phyloP scores from a whole-genome alignment of 495 filamentous ascomycete genomes.

The Aspergillus hancockii region DNA sequence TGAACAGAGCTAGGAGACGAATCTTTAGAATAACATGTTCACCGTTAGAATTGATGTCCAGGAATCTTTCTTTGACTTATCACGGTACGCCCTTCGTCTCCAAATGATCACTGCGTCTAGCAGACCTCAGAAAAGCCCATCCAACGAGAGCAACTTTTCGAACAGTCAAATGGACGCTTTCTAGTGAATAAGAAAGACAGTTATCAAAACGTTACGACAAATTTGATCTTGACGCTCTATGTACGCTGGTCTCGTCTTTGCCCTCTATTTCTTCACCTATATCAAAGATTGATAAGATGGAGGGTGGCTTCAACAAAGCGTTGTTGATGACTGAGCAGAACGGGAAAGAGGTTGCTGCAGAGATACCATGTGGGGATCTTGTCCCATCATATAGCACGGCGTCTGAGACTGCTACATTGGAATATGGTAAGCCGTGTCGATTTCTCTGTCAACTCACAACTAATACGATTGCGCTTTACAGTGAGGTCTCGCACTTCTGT shows the following conservation, averaged over 20 bases:
- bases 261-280: slow-evolving; percentile 22
- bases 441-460: background rate
- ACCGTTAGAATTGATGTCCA: too few species aligned
- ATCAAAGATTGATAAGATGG: slow-evolving; percentile 30
- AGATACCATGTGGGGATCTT: slow-evolving; percentile 26
- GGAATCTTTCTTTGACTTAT: background rate
- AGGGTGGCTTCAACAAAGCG: slow-evolving; percentile 37
- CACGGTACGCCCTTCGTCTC: background rate
- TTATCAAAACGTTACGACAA: slow-evolving; percentile 21
- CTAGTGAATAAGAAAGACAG: slow-evolving; percentile 28
- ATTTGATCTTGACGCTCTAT: slow-evolving; percentile 31
- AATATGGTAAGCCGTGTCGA: slow-evolving; percentile 23
- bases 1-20: too few species aligned
- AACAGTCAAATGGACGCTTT: slow-evolving; percentile 30
- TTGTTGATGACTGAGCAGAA: slow-evolving; percentile 29
- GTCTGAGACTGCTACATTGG: slow-evolving; percentile 30
- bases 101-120: background rate
- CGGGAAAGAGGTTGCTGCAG: slow-evolving; percentile 29
- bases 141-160: slow-evolving; percentile 19
- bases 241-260: slow-evolving; percentile 22
- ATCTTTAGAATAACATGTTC: too few species aligned
- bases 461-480: slow-evolving; percentile 12
- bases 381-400: slow-evolving; percentile 33
- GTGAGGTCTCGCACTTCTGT: slow-evolving; percentile 23
- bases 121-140: background rate